These are phyloP conservation scores for Xylaria nigripes DNA, from an alignment of 495 filamentous ascomycete genomes.

Conservation along the genomic window DNA sequence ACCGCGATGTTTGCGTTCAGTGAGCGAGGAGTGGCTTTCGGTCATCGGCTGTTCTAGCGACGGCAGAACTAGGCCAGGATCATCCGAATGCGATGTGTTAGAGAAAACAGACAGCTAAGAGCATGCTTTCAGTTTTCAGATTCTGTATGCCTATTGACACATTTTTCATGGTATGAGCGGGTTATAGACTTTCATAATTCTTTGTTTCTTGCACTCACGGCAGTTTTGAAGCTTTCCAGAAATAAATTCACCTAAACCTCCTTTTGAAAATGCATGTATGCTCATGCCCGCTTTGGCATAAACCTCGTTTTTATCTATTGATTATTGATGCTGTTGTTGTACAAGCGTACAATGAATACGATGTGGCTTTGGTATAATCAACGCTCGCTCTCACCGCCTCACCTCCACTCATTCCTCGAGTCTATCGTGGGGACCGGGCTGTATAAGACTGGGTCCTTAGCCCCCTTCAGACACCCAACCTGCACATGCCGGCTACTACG, in stretches of 20 bases:
- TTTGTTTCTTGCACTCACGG: background rate
- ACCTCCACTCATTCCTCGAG: background rate
- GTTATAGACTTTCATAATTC: background rate
- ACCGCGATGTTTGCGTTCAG: background rate
- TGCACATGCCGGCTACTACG: background rate
- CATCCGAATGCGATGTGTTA: background rate
- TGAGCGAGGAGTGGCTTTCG: constrained; percentile 5
- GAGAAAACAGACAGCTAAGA: background rate
- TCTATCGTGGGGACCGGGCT: background rate
- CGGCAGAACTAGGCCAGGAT: background rate
- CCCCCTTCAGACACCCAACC: background rate
- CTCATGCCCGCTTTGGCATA: constrained; percentile 1
- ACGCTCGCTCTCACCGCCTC: background rate
- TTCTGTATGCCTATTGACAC: background rate
- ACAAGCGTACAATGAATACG: constrained; percentile 8
- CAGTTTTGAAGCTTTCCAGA: background rate
- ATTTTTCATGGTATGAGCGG: background rate
- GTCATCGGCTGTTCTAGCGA: constrained; percentile 2
- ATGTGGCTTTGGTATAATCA: constrained; percentile 1
- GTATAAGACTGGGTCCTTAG: background rate
- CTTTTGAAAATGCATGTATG: background rate
- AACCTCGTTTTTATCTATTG: constrained; percentile 8
- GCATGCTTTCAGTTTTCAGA: background rate
- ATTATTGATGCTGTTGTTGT: constrained; percentile 9
- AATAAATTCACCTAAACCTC: background rate